Evolutionary conservation across 2,329 filamentous ascomycete genomes (phyloP).

Genomic region (Penicillium rolfsii): DNA sequence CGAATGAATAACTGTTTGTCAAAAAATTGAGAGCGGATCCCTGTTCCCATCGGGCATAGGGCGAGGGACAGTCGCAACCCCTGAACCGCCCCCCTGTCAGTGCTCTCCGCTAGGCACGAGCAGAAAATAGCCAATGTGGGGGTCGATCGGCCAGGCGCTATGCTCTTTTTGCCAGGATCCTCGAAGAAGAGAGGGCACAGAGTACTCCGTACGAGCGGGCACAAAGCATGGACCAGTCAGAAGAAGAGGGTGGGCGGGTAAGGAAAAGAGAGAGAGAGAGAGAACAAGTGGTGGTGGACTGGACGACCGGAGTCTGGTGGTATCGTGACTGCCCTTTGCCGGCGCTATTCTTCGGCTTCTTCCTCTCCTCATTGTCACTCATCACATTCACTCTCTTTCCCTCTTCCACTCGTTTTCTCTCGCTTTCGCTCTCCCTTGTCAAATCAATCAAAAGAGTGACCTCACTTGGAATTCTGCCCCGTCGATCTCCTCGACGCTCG

Average conservation of each 20-base stretch:
- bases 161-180: conserved; percentile 5
- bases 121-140: conserved; percentile 29
- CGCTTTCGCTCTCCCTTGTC: neutral
- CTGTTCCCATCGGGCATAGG: conserved; percentile 16
- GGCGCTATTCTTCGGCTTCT: conserved; percentile 7
- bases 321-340: neutral
- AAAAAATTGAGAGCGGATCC: conserved; percentile 13
- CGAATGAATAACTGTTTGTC: neutral
- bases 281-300: neutral
- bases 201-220: neutral
- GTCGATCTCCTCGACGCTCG: conserved; percentile 15
- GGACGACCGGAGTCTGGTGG: neutral
- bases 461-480: conserved; percentile 15
- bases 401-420: neutral
- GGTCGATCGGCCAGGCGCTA: conserved; percentile 24
- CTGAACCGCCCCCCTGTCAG: conserved; percentile 31
- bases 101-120: conserved; percentile 27
- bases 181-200: neutral
- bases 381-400: conserved; percentile 1
- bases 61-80: conserved; percentile 21
- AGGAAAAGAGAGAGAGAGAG: neutral
- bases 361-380: conserved; percentile 4
- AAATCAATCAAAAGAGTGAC: conserved; percentile 10
- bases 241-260: neutral
- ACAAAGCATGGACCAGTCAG: neutral